Evolutionary conservation across 2,329 filamentous ascomycete species (phyloP).

Genomic region (Thielaviopsis punctulata): DNA sequence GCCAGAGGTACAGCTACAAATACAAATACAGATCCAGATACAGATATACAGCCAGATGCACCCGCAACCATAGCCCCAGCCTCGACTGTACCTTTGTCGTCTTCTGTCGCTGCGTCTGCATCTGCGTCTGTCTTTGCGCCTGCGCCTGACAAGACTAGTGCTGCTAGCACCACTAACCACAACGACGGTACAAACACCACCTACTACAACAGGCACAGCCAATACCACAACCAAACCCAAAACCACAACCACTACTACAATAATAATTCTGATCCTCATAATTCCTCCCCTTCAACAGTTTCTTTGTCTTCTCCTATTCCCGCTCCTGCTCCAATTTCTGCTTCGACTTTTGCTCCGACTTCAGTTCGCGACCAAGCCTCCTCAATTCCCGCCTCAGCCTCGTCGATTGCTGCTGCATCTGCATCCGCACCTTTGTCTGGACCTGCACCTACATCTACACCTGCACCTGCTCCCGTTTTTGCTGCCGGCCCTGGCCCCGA

Average conservation of each 20-base stretch:
- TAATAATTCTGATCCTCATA: background rate
- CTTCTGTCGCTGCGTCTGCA: background rate
- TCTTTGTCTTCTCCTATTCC: background rate
- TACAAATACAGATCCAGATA: too few relatives aligned
- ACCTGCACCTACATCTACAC: background rate
- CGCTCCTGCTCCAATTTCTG: background rate
- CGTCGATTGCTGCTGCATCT: background rate
- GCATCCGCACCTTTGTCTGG: too few relatives aligned
- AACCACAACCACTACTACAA: background rate
- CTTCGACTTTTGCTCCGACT: background rate
- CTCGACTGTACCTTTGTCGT: conserved; percentile 13
- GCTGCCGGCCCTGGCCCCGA: background rate
- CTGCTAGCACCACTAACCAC: conserved; percentile 12
- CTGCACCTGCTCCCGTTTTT: background rate
- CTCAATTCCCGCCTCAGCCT: background rate
- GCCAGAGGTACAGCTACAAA: too few relatives aligned
- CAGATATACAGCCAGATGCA: too few relatives aligned
- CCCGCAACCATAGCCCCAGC: background rate
- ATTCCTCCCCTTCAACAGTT: background rate
- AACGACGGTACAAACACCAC: background rate
- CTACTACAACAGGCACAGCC: background rate
- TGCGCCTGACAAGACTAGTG: conserved; percentile 1
- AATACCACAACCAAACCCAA: background rate
- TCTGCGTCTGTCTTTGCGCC: background rate
- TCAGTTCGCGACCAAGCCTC: background rate